Evolutionary conservation across 2,329 filamentous ascomycete species (phyloP).

Genomic region (Apiospora malaysiana): DNA sequence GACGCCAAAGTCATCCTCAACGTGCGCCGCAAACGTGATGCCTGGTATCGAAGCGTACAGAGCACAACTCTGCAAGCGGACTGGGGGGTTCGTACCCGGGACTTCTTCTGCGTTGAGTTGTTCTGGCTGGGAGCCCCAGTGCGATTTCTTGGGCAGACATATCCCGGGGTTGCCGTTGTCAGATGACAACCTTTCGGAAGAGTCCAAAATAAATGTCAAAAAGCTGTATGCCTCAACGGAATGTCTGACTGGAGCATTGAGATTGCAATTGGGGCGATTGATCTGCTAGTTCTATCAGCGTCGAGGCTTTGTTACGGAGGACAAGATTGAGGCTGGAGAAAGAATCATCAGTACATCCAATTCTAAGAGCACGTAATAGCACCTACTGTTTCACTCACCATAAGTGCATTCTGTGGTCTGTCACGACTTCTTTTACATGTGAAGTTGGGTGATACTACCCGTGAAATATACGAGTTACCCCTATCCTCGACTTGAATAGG

Average conservation of each 20-base stretch:
- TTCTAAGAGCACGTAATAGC: too few species aligned
- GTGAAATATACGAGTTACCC: too few species aligned
- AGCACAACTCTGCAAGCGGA: constrained; percentile 33
- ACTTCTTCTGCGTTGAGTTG: constrained; percentile 44
- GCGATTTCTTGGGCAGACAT: constrained; percentile 42
- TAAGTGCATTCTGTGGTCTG: too few species aligned
- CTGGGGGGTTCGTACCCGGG: constrained; percentile 67
- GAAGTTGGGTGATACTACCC: too few species aligned
- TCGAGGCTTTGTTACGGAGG: not conserved
- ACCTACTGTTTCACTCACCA: too few species aligned
- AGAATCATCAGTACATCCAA: not conserved
- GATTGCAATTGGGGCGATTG: not conserved
- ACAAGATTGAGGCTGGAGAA: not conserved
- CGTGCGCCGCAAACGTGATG: constrained; percentile 61
- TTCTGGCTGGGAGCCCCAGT: constrained; percentile 51
- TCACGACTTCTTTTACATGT: too few species aligned
- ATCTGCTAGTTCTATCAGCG: not conserved
- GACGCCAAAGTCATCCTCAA: constrained; percentile 47
- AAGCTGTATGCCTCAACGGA: not conserved
- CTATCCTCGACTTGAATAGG: too few species aligned
- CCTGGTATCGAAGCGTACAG: constrained; percentile 59
- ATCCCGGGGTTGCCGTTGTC: constrained; percentile 47
- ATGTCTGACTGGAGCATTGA: not conserved
- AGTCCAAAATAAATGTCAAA: not conserved
- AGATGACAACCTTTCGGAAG: constrained; percentile 49